Percentiles rank a stretch among this genome's conserved stretches.
Conservation (phyloP, 345 rosid species). For the Heritiera littoralis region DNA sequence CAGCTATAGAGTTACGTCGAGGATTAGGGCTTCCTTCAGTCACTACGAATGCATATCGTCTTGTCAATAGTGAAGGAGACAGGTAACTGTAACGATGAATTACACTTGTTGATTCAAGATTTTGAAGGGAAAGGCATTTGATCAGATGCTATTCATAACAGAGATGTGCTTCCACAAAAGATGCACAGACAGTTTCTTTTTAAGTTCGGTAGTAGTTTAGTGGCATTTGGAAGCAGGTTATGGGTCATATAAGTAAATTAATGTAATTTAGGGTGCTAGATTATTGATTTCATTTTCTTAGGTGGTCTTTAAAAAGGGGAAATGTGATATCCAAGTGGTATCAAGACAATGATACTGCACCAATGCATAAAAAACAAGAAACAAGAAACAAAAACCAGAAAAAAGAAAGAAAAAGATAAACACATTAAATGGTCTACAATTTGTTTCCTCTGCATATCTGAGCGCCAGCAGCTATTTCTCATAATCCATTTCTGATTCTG, state of each 20-base stretch:
- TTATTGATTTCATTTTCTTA: background rate
- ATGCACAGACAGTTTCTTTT: background rate
- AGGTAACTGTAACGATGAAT: conserved; percentile 42
- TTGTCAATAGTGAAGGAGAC: conserved; percentile 89
- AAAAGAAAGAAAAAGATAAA: background rate
- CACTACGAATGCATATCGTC: conserved; percentile 76
- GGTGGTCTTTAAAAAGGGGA: background rate
- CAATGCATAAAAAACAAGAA: background rate
- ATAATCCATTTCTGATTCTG: background rate
- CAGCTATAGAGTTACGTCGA: conserved; percentile 58
- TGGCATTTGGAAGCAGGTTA: background rate
- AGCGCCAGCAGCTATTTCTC: background rate
- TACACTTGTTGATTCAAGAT: background rate
- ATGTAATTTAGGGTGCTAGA: background rate
- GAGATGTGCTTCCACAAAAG: background rate
- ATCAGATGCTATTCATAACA: background rate
- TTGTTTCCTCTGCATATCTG: background rate
- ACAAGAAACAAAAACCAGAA: background rate
- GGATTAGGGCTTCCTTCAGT: conserved; percentile 73
- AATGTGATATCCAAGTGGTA: background rate
- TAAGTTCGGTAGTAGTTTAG: background rate
- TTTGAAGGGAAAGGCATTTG: background rate
- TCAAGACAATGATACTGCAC: background rate
- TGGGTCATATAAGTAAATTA: background rate
- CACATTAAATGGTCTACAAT: background rate